Conservation (phyloP, 75 land plant genomes). For the Picea sitchensis region DNA sequence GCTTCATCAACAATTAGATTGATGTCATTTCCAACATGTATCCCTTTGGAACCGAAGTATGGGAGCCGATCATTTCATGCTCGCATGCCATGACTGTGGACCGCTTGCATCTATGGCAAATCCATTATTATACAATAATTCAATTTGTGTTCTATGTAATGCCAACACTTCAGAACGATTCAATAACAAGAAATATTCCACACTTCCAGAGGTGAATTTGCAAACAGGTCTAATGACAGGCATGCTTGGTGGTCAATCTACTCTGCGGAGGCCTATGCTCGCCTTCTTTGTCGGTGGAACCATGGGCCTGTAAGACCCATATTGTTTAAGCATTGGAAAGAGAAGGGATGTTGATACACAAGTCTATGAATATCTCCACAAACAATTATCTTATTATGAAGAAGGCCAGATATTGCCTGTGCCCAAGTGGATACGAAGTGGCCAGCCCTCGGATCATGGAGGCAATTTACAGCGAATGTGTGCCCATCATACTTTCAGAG, state of each 20-base stretch:
- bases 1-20: conserved; percentile 52
- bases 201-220: conserved; percentile 56
- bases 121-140: conserved; percentile 20
- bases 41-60: conserved; percentile 71
- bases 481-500: too few relatives aligned
- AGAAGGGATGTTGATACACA: conserved; percentile 42
- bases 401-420: too few relatives aligned
- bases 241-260: too few relatives aligned
- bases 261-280: conserved; percentile 18
- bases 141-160: conserved; percentile 60
- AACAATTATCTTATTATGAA: conserved; percentile 22
- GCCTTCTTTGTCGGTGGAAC: conserved; percentile 71
- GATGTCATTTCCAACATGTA: conserved; percentile 43
- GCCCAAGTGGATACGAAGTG: too few relatives aligned
- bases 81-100: too few relatives aligned
- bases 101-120: too few relatives aligned
- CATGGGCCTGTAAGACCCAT: conserved; percentile 57
- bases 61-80: too few relatives aligned
- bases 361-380: conserved; percentile 38
- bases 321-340: conserved; percentile 30
- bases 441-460: too few relatives aligned
- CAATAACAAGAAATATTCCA: conserved; percentile 44
- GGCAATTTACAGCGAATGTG: too few relatives aligned
- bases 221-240: conserved; percentile 24
- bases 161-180: conserved; percentile 66